phyloP scores from a whole-genome alignment of 1,139 yeast species.

The Debaryomycetaceae sp. region DNA sequence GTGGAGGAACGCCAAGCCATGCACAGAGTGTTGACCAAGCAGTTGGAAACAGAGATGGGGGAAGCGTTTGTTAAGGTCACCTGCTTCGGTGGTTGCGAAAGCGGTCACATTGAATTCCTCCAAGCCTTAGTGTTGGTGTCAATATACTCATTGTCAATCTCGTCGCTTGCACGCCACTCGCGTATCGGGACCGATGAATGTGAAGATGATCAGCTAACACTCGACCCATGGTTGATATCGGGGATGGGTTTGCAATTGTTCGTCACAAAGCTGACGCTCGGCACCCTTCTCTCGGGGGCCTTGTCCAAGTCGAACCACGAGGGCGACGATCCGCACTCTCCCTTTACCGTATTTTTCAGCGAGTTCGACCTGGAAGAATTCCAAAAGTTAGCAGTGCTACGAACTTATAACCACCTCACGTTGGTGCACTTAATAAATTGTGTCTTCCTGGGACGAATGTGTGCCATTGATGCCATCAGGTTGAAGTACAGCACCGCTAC shows the following conservation, averaged over 20 bases:
- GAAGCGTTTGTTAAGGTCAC: constrained; percentile 31
- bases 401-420: constrained; percentile 72
- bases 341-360: constrained; percentile 27
- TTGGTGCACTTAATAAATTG: constrained; percentile 68
- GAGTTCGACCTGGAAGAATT: constrained; percentile 39
- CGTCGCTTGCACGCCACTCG: constrained; percentile 35
- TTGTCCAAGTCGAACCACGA: constrained; percentile 9
- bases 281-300: constrained; percentile 16
- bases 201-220: constrained; percentile 15
- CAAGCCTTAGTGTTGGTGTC: constrained; percentile 63
- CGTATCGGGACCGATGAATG: constrained; percentile 4
- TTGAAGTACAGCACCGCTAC: constrained; percentile 60
- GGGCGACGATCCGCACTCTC: constrained; percentile 13
- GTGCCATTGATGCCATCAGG: constrained; percentile 65
- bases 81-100: constrained; percentile 13
- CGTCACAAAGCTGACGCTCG: constrained; percentile 41
- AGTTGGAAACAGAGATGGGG: constrained; percentile 41
- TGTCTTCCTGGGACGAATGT: constrained; percentile 68
- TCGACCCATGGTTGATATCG: constrained; percentile 63
- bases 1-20: constrained; percentile 18
- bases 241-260: constrained; percentile 57
- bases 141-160: constrained; percentile 55
- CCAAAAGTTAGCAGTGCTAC: constrained; percentile 46
- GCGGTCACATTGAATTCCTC: constrained; percentile 52
- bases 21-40: constrained; percentile 22